A percentile compares a stretch with the other conserved stretches of the same genome.
These are phyloP conservation scores for Fraxinus paxiana DNA, from an alignment of 305 asterid genomes.

Conservation along the genomic window DNA sequence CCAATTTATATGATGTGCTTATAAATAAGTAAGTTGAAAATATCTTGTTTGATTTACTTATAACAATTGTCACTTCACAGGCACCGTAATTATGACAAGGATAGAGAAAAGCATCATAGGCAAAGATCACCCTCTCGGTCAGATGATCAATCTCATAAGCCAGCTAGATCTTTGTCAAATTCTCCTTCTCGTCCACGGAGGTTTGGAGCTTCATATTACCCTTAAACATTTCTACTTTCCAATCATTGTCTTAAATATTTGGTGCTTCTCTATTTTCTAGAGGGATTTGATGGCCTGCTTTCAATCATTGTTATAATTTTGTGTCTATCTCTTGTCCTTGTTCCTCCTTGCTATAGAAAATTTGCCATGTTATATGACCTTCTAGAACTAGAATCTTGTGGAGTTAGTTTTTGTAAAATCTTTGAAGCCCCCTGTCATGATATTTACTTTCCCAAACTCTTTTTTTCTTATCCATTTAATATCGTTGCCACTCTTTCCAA, in stretches of 20 bases:
- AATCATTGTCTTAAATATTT: not conserved
- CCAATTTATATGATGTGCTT: slow-evolving; percentile 2
- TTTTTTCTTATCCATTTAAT: slow-evolving; percentile 1
- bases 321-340: not conserved
- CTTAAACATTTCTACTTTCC: slow-evolving; percentile 17
- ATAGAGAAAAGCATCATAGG: slow-evolving; percentile 36
- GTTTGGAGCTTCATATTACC: slow-evolving; percentile 14
- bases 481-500: not conserved
- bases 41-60: slow-evolving; percentile 18
- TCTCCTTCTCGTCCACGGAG: slow-evolving; percentile 32
- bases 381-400: not conserved
- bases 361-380: not conserved
- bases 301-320: not conserved
- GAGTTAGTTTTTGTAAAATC: not conserved
- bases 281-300: not conserved
- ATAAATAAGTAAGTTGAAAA: not conserved
- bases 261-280: not conserved
- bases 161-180: slow-evolving; percentile 27
- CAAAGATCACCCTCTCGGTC: slow-evolving; percentile 43
- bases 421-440: not conserved
- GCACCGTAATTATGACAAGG: slow-evolving; percentile 33
- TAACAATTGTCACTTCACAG: slow-evolving; percentile 24
- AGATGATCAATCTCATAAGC: slow-evolving; percentile 34
- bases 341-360: slow-evolving; percentile 13
- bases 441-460: not conserved